These are phyloP conservation scores for Nematocida sp. DNA, from an alignment of 371 early-diverging fungal species.

Conservation along the genomic window DNA sequence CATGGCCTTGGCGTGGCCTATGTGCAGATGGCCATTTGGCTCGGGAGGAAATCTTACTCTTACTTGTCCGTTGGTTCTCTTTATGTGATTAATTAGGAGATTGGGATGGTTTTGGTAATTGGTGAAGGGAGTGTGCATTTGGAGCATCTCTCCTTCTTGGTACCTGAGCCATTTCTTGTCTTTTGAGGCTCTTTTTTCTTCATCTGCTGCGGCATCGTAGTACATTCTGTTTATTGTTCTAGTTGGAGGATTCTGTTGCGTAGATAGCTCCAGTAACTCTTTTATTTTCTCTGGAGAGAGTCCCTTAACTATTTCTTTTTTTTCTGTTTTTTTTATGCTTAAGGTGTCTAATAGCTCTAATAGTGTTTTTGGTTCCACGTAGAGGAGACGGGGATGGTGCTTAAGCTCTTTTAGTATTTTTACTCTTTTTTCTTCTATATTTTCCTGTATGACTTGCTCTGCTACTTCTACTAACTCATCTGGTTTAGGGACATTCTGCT, in stretches of 20 bases:
- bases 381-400: conserved; percentile 51
- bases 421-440: conserved; percentile 10
- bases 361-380: conserved; percentile 29
- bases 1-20: conserved; percentile 98
- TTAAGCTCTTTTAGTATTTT: conserved; percentile 50
- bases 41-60: conserved; percentile 98
- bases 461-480: conserved; percentile 36
- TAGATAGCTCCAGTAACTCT: conserved; percentile 30
- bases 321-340: not conserved
- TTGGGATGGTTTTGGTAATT: conserved; percentile 87
- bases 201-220: not conserved
- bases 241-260: conserved; percentile 19
- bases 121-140: conserved; percentile 87
- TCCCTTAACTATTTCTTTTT: not conserved
- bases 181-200: conserved; percentile 13
- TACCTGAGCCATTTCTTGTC: conserved; percentile 48
- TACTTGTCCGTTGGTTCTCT: conserved; percentile 83
- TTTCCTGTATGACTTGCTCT: conserved; percentile 8
- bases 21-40: conserved; percentile 92
- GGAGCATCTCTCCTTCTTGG: conserved; percentile 66
- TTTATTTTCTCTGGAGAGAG: conserved; percentile 7
- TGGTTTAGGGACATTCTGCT: conserved; percentile 18
- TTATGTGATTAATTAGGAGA: conserved; percentile 82
- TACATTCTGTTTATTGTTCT: conserved; percentile 38
- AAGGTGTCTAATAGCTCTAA: conserved; percentile 28